Base-by-base conservation (phyloP, 306 rosid species). In the Vigna mungo region DNA sequence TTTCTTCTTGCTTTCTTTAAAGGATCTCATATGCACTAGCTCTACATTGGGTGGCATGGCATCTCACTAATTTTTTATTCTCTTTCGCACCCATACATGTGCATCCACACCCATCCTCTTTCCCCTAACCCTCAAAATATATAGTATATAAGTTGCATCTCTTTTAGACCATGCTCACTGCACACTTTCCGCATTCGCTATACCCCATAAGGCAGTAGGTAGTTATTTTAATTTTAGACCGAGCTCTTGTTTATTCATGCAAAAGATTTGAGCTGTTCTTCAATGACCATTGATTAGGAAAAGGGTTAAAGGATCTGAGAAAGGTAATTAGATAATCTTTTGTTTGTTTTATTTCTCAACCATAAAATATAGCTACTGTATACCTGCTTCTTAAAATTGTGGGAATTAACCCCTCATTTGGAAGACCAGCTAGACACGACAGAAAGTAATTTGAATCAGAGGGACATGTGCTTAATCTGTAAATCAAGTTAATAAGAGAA, bases 181-280 rank as follows among this genome's bases (percentile, higher is more conserved):
- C 3, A 25, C 27, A 25, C 27, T 25, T 25, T 25, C 27, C 27
- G 27, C 27, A 25, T 25, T 25, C 27, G 3, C 27, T 25, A 25
- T 25, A 25, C 27, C 27, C 3, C 27, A 2, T 2, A 25, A 25
- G 27, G 27, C 27, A 25, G 27, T 25, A 2, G 27, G 27, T 25
- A 25, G 27, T 25, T 25, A 25, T 32, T 10, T 74, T 25, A 15
- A n/a, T 59, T n/a, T 74, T 74, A 46, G 70, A 46, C 48, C 16
- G 60, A 60, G 14, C 56, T 73, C 65, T 72, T 53, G 25, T 55
- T 71, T 53, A 34, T 34, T 39, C 68, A 67, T 21, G 23, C 7
- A 32, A 58, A 68, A 56, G 10, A 32, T 75, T 32, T 46, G 74
- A 43, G 64, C 18, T 37, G 72, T 81, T 74, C 54, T 72, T 43